A percentile compares a stretch with the other conserved stretches of the same genome.
Conservation (phyloP, 768 basidiomycete species). For the Mycena crocata region DNA sequence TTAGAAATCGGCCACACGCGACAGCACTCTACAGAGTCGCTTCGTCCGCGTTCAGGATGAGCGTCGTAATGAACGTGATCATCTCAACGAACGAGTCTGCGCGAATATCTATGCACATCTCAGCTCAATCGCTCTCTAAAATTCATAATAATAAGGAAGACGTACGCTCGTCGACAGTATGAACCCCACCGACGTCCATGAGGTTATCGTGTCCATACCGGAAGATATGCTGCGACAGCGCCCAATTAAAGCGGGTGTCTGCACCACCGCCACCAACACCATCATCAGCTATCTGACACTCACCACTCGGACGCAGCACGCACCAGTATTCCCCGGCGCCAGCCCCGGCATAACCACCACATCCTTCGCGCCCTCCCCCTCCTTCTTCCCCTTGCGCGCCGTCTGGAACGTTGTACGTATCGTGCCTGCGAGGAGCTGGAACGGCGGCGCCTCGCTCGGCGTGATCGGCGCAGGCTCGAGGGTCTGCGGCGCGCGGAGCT, state of each 20-base stretch:
- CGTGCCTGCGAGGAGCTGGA: slow-evolving; percentile 51
- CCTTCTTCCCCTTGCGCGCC: slow-evolving; percentile 32
- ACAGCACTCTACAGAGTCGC: slow-evolving; percentile 7
- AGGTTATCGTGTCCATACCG: slow-evolving; percentile 55
- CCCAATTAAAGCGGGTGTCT: slow-evolving; percentile 52
- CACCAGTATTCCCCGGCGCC: slow-evolving; percentile 50
- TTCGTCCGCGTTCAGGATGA: slow-evolving; percentile 27
- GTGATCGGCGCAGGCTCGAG: slow-evolving; percentile 63
- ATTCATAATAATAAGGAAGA: background rate
- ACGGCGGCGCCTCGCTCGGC: slow-evolving; percentile 40
- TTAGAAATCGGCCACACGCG: background rate
- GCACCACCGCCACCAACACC: background rate
- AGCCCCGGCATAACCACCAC: slow-evolving; percentile 43
- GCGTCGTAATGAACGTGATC: slow-evolving; percentile 30
- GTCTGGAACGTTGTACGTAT: slow-evolving; percentile 50
- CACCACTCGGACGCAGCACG: too few relatives aligned
- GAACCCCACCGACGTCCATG: slow-evolving; percentile 41
- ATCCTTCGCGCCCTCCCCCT: slow-evolving; percentile 1
- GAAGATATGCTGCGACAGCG: slow-evolving; percentile 55
- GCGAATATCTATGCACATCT: slow-evolving; percentile 1
- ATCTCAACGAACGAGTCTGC: slow-evolving; percentile 22
- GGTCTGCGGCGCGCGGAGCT: slow-evolving; percentile 49
- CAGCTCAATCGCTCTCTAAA: background rate
- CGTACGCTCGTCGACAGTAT: slow-evolving; percentile 65
- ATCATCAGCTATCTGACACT: background rate